A percentile compares a stretch with the other conserved stretches of the same genome.
These are phyloP conservation scores for Tolypocladium amazonense DNA, from an alignment of 2,329 filamentous ascomycete species.

Conservation along the genomic window DNA sequence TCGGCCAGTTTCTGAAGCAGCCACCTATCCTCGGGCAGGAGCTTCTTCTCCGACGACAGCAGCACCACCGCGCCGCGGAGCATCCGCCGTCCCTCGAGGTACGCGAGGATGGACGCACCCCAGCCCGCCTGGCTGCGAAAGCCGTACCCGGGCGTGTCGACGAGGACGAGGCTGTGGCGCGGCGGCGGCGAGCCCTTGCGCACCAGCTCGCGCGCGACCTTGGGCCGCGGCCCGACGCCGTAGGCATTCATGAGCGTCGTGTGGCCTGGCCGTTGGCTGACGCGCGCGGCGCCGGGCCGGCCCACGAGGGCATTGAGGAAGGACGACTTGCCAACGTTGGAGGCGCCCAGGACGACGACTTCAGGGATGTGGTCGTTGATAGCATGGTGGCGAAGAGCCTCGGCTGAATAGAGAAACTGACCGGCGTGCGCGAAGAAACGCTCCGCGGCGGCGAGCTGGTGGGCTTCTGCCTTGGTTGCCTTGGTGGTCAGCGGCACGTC, in stretches of 20 bases:
- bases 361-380: constrained; percentile 43
- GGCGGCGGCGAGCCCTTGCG: constrained; percentile 28
- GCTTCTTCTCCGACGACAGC: constrained; percentile 39
- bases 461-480: constrained; percentile 10
- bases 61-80: constrained; percentile 43
- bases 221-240: constrained; percentile 35
- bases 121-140: constrained; percentile 34
- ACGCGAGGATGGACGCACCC: constrained; percentile 41
- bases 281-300: constrained; percentile 30
- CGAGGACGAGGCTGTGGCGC: constrained; percentile 34
- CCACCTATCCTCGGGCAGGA: constrained; percentile 36
- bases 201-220: constrained; percentile 13
- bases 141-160: constrained; percentile 43
- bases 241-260: constrained; percentile 47
- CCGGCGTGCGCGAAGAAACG: constrained; percentile 21
- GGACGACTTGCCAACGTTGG: constrained; percentile 83
- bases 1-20: constrained; percentile 36
- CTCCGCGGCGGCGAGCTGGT: constrained; percentile 15
- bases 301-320: constrained; percentile 75
- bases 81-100: constrained; percentile 33
- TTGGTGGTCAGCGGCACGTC: constrained; percentile 5
- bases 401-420: constrained; percentile 39
- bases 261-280: constrained; percentile 39
- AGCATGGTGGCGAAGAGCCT: constrained; percentile 35
- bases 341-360: constrained; percentile 73